Percentiles rank a stretch among this genome's conserved stretches.
phyloP scores from a whole-genome alignment of 108 stramenopile genomes.

The Mediolabrus comicus region DNA sequence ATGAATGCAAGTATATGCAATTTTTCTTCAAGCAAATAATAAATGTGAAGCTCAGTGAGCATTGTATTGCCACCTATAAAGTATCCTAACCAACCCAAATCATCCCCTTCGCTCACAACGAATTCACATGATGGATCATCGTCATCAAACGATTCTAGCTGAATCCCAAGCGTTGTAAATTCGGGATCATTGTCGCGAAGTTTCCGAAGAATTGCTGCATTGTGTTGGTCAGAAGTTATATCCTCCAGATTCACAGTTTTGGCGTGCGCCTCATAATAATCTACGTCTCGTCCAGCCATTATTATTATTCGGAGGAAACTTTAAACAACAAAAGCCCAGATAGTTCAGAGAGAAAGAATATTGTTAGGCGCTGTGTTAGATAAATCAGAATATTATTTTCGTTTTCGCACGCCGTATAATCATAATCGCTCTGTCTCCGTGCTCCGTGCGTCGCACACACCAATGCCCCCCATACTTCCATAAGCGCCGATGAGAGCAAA shows the following conservation, averaged over 20 bases:
- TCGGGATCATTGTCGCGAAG: not conserved
- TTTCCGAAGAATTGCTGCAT: not conserved
- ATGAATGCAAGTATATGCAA: not conserved
- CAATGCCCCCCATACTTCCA: too few species aligned
- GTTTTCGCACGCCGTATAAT: too few species aligned
- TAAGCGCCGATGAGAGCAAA: too few species aligned
- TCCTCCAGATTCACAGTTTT: not conserved
- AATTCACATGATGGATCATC: too few species aligned
- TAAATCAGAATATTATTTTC: too few species aligned
- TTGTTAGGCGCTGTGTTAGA: too few species aligned
- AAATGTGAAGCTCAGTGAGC: not conserved
- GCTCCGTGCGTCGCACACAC: too few species aligned
- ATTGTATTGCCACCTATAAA: not conserved
- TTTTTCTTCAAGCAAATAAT: not conserved
- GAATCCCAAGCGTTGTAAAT: not conserved
- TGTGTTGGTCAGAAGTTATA: not conserved
- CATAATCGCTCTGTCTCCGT: too few species aligned
- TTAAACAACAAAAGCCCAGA: too few species aligned
- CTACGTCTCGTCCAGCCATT: not conserved
- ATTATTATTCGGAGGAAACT: too few species aligned
- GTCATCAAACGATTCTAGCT: not conserved
- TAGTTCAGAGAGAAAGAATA: too few species aligned
- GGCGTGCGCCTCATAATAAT: not conserved
- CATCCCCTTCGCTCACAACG: not conserved
- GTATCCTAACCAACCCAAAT: not conserved